Evolutionary conservation across 257 asterid species (phyloP), one percentile per base, ranked within the genome.

Genomic region (Fraxinus pennsylvanica): DNA sequence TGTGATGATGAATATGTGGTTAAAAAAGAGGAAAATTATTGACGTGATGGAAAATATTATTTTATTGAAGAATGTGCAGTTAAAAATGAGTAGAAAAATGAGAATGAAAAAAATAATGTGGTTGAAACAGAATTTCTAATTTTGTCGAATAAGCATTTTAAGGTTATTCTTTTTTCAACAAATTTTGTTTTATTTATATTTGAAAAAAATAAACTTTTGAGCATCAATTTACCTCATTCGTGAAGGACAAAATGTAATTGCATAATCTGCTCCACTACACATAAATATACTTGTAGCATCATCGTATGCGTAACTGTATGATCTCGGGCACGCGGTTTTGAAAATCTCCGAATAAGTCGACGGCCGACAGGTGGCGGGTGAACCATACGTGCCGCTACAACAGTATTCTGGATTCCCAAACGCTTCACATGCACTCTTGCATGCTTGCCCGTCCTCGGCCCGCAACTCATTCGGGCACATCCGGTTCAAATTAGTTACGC

Each of bases 351-450:
- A 81, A 76, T 81, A 84, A 30, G 54, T 41, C 45, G 83, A 76
- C 67, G 87, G 85, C 39, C 75, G 76, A n/a, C 87, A 84, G 10
- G 83, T 78, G 0, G 75, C 38, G 15, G 87, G 87, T 43, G 85
- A 71, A 1, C 77, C 83, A 22, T 74, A 81, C 59, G 68, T 81
- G 19, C 87, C 87, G 71, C 82, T 84, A 17, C 87, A 84, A 50
- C 87, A 84, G 27, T 84, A 81, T 68, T 74, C 80, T 15, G 83
- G 81, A 10, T 30, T 81, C 43, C 83, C 59, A 50, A 81, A 84
- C 39, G 87, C 87, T 39, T 79, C 87, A n/a, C 87, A 84, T 9
- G 87, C 87, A 32, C 87, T 84, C 78, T 45, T 74, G 73, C 87
- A 84, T 25, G 85, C 87, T 19, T 70, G 72, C 45, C 87, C 85